phyloP scores from a whole-genome alignment of 106 monocot species.

The Narthecium ossifragum region DNA sequence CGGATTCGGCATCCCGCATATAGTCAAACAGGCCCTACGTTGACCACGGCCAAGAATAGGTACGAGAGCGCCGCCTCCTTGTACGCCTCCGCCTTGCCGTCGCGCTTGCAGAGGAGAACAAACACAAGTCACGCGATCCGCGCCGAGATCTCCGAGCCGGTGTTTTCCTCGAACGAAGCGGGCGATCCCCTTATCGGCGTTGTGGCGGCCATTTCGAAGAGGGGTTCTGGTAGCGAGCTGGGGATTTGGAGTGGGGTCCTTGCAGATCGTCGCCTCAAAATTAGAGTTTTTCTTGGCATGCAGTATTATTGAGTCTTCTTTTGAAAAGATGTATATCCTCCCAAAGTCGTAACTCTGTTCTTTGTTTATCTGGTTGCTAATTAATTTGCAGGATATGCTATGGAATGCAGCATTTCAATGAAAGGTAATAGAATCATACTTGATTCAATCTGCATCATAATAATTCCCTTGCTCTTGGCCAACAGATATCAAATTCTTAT shows the following conservation, averaged over 20 bases:
- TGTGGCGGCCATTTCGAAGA: conserved; percentile 3
- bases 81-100: conserved; percentile 26
- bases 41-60: conserved; percentile 36
- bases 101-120: conserved; percentile 29
- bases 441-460: not conserved
- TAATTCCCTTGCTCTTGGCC: no score
- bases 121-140: conserved; percentile 22
- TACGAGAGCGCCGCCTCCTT: conserved; percentile 11
- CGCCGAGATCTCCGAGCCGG: conserved; percentile 3
- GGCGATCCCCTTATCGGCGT: not conserved
- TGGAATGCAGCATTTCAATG: conserved; percentile 47
- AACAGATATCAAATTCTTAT: not conserved
- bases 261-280: conserved; percentile 44
- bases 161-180: conserved; percentile 3
- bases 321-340: no score
- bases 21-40: no score
- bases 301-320: not conserved
- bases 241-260: conserved; percentile 25
- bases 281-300: not conserved
- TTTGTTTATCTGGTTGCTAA: not conserved
- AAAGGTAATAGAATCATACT: conserved; percentile 17
- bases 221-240: conserved; percentile 3
- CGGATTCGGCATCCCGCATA: no score
- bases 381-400: conserved; percentile 28
- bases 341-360: no score